phyloP scores from a whole-genome alignment of 1,284 basidiomycete genomes.

The Trametes polyzona region DNA sequence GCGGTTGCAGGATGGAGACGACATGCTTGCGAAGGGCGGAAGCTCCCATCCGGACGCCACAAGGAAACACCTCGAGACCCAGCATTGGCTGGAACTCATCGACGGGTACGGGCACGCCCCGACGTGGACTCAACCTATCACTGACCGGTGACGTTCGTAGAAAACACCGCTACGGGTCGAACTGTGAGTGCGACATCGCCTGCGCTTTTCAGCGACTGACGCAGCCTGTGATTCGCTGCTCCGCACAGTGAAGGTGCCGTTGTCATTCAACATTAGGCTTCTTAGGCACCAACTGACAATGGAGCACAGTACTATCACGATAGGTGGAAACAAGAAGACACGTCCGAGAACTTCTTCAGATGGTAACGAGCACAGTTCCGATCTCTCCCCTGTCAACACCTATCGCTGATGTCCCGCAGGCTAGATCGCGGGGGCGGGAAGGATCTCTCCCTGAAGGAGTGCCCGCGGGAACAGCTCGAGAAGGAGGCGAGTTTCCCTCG shows the following conservation, averaged over 20 bases:
- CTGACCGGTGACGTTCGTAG: constrained; percentile 30
- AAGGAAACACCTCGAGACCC: constrained; percentile 56
- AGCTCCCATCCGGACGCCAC: constrained; percentile 34
- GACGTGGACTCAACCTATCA: neutral
- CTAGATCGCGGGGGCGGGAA: constrained; percentile 74
- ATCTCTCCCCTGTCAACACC: neutral
- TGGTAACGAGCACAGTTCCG: constrained; percentile 46
- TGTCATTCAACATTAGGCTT: neutral
- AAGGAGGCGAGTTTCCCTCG: constrained; percentile 49
- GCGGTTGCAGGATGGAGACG: constrained; percentile 49
- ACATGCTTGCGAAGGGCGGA: constrained; percentile 37
- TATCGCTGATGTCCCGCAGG: constrained; percentile 44
- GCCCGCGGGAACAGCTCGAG: constrained; percentile 70
- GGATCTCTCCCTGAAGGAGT: constrained; percentile 64
- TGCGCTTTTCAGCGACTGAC: neutral
- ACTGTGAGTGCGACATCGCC: constrained; percentile 43
- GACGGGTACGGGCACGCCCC: constrained; percentile 50
- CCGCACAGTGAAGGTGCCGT: constrained; percentile 27
- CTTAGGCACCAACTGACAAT: constrained; percentile 4
- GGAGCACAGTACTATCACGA: constrained; percentile 59
- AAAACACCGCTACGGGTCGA: constrained; percentile 74
- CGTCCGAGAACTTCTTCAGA: constrained; percentile 72
- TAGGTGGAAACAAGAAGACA: constrained; percentile 66
- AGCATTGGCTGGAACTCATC: constrained; percentile 70
- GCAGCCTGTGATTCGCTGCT: neutral